Evolutionary conservation across 108 stramenopile species (phyloP), one percentile per base, ranked within the genome.

Genomic region (Tribonema minus): DNA sequence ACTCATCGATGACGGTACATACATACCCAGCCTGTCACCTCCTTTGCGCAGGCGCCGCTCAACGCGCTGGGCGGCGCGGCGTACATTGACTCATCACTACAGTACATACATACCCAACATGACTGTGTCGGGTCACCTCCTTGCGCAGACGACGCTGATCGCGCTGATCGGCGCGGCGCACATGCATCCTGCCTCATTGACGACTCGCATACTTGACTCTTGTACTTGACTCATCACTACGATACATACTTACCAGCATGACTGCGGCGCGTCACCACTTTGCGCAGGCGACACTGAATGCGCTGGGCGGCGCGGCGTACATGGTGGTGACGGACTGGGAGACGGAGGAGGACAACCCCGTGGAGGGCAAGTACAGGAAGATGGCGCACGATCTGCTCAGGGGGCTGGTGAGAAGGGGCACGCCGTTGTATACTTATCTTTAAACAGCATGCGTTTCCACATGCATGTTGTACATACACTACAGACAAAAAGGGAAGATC

Each of bases 291-390:
- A 26, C 25, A 64, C 27, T 31, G 20, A 3, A 3, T 62, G 64
- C 64, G 4, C 62, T 30, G 25, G 71, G 79, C 28, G 75, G 73
- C 26, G 70, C 29, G 33, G 74, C 76, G 39, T 69, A 70, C 34
- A 28, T 80, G 31, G 66, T 69, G n/a, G 75, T 80, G 27, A 60
- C 68, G 33, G 82, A 84, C 73, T 84, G 69, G 27, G 85, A 87
- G 31, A 72, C 59, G 37, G 79, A 86, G 40, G 64, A 63, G n/a
- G 82, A 72, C 27, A 85, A 86, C 46, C 86, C 84, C 30, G 69
- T 91, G 58, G 96, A 99, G 84, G 94, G 96, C 58, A 96, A 96
- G 83, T 96, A 97, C 82, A 86, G 96, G 25, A 91, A 93, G 38
- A 82, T 97, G 15, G 92, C 91, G 30, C 94, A 93, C 73, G 94